A percentile compares a stretch with the other conserved stretches of the same genome.
These are phyloP conservation scores for Eragrostis curvula DNA, from an alignment of 176 grass and related monocot genomes.

Conservation along the genomic window DNA sequence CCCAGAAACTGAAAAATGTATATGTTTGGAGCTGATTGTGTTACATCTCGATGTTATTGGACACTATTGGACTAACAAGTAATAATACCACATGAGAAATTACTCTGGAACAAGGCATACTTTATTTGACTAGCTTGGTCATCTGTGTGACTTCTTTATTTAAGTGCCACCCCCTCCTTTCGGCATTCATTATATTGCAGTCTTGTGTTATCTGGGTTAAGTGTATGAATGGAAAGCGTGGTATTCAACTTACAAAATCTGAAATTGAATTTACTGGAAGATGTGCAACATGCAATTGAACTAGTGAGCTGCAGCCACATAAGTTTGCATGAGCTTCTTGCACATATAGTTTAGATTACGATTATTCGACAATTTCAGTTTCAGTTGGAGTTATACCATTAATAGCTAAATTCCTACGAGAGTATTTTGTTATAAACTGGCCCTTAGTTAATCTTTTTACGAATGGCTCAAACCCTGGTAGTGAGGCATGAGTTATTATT, in stretches of 20 bases:
- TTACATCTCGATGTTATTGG: constrained; percentile 21
- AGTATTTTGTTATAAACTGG: no score
- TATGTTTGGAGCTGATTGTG: constrained; percentile 14
- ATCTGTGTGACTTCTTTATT: constrained; percentile 25
- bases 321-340: neutral
- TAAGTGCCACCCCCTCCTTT: neutral
- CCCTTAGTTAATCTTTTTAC: neutral
- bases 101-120: constrained; percentile 22
- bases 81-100: neutral
- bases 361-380: no score
- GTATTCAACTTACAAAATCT: neutral
- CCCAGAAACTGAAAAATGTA: no score
- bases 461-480: neutral
- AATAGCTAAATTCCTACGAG: no score
- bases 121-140: constrained; percentile 14
- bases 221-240: constrained; percentile 7
- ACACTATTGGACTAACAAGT: constrained; percentile 6
- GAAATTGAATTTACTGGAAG: constrained; percentile 29
- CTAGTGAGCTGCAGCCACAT: neutral
- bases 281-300: constrained; percentile 24
- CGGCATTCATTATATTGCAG: constrained; percentile 10
- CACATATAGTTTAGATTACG: neutral
- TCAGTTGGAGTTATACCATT: neutral
- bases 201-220: constrained; percentile 17
- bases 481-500: neutral